These are phyloP conservation scores for Pseudofabraea citricarpa DNA, from an alignment of 2,329 filamentous ascomycete genomes.

Conservation along the genomic window DNA sequence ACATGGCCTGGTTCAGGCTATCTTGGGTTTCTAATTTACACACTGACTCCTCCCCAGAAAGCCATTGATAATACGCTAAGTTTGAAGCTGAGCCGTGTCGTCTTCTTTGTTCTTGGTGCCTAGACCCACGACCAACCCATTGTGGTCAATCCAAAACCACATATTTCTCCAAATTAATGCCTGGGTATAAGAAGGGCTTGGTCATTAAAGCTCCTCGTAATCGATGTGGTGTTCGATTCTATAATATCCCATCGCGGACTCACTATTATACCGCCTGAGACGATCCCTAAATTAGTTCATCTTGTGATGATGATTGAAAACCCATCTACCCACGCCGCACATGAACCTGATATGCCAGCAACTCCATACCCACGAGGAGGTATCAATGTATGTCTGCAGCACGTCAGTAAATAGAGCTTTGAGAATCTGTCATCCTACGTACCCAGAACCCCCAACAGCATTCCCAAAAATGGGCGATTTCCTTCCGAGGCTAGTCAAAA, in stretches of 20 bases:
- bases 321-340: constrained; percentile 76
- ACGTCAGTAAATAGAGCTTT: constrained; percentile 17
- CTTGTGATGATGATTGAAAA: constrained; percentile 77
- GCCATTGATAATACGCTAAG: too few species aligned
- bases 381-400: constrained; percentile 72
- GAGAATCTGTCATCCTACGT: constrained; percentile 37
- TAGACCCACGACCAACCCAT: too few species aligned
- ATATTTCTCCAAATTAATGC: neutral
- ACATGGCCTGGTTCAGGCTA: too few species aligned
- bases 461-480: constrained; percentile 85
- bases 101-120: too few species aligned
- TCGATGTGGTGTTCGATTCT: constrained; percentile 3
- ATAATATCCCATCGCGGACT: neutral
- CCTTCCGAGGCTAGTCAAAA: constrained; percentile 83
- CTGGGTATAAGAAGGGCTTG: neutral
- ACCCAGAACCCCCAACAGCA: constrained; percentile 73
- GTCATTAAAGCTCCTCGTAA: neutral
- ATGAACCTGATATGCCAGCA: constrained; percentile 81
- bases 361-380: constrained; percentile 86
- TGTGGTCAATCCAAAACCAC: neutral
- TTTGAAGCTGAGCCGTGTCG: too few species aligned
- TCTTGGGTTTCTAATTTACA: too few species aligned
- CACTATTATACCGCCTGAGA: constrained; percentile 1
- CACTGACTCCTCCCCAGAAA: too few species aligned
- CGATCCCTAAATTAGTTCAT: constrained; percentile 42